Evolutionary conservation across 1,139 yeast genomes (phyloP).

Genomic region (Suhomyces panamericanus): DNA sequence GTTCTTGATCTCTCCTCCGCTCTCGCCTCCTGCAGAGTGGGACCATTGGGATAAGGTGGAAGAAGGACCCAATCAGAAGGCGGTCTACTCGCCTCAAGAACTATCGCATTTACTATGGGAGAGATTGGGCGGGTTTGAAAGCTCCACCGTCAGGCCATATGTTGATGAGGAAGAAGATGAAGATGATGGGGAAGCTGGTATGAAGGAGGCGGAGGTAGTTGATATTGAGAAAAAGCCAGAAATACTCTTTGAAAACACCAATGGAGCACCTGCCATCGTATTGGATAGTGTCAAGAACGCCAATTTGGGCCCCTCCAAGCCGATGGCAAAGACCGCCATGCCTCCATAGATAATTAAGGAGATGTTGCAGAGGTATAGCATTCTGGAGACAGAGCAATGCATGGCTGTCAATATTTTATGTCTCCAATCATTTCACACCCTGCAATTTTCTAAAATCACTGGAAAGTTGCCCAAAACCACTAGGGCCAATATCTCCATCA

Average conservation of each 20-base stretch:
- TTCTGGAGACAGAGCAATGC: no score
- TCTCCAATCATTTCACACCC: no score
- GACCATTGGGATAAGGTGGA: constrained; percentile 46
- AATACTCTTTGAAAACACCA: constrained; percentile 39
- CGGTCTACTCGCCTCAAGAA: constrained; percentile 43
- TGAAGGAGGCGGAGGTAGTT: constrained; percentile 6
- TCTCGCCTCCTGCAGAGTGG: constrained; percentile 52
- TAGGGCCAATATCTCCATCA: no score
- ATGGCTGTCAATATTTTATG: no score
- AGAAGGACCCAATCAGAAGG: constrained; percentile 42
- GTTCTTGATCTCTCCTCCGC: constrained; percentile 49
- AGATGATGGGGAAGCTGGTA: constrained; percentile 6
- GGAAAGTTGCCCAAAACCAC: no score
- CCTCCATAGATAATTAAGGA: constrained; percentile 19
- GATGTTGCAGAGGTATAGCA: no score
- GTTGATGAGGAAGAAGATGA: constrained; percentile 21
- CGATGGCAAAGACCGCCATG: constrained; percentile 24
- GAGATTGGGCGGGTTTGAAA: constrained; percentile 42
- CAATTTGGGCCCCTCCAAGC: constrained; percentile 2
- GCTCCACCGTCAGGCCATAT: constrained; percentile 35
- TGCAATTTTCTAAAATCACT: no score
- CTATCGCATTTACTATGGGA: constrained; percentile 48
- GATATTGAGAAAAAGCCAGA: constrained; percentile 32
- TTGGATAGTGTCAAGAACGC: constrained; percentile 27
- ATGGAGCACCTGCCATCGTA: constrained; percentile 42